These are phyloP conservation scores for Epicoccum sorghinum DNA, from an alignment of 2,329 filamentous ascomycete species.

Conservation along the genomic window DNA sequence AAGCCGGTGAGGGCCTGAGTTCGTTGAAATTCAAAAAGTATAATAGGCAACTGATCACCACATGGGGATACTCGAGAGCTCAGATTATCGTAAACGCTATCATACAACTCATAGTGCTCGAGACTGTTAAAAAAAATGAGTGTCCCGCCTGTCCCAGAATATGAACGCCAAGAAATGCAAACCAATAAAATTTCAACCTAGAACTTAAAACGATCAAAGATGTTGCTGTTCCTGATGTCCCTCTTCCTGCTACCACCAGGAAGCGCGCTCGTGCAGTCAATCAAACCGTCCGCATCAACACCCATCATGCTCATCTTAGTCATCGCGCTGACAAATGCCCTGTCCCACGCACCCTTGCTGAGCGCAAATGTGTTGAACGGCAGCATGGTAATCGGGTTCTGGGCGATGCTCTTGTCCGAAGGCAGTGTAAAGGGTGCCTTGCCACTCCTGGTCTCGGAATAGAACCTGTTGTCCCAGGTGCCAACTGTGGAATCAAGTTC, in stretches of 20 bases:
- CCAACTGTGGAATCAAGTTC: slow-evolving; percentile 46
- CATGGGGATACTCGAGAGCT: background rate
- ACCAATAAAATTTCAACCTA: background rate
- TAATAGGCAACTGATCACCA: no score
- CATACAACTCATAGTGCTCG: background rate
- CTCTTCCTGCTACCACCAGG: slow-evolving; percentile 40
- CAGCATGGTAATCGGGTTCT: slow-evolving; percentile 25
- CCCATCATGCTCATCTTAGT: slow-evolving; percentile 46
- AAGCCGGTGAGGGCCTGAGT: no score
- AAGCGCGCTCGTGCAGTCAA: slow-evolving; percentile 44
- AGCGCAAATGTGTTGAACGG: slow-evolving; percentile 32
- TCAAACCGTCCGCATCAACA: slow-evolving; percentile 26
- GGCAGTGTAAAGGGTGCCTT: slow-evolving; percentile 38
- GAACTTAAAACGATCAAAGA: slow-evolving; percentile 33
- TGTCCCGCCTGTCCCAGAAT: background rate
- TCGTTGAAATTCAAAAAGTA: no score
- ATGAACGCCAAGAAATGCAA: background rate
- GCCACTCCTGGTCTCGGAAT: slow-evolving; percentile 38
- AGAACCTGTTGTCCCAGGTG: slow-evolving; percentile 47
- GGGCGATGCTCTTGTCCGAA: slow-evolving; percentile 37
- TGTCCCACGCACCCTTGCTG: slow-evolving; percentile 38
- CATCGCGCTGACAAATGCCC: slow-evolving; percentile 45
- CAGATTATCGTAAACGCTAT: slow-evolving; percentile 2
- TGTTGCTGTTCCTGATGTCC: slow-evolving; percentile 37
- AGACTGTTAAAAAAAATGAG: slow-evolving; percentile 4